Percentiles rank a stretch among this genome's conserved stretches.
phyloP scores from a whole-genome alignment of 2,329 filamentous ascomycete genomes.

The Lachnellula cervina region DNA sequence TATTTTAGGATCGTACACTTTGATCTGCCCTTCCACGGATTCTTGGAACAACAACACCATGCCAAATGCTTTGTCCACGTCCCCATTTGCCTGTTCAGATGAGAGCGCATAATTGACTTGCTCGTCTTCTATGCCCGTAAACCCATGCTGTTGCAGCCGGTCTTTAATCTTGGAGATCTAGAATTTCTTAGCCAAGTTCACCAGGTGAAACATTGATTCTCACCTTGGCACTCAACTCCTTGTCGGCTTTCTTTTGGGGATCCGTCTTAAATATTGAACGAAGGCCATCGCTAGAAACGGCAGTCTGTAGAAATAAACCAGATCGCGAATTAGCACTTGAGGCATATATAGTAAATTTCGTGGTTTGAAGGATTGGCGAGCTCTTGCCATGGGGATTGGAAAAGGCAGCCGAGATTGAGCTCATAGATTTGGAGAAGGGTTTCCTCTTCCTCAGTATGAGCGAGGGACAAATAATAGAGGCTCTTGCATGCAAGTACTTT shows the following conservation, averaged over 20 bases:
- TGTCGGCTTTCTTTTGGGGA: slow-evolving; percentile 49
- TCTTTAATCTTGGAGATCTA: slow-evolving; percentile 50
- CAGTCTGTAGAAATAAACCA: slow-evolving; percentile 36
- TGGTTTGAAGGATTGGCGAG: slow-evolving; percentile 15
- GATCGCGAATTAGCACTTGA: slow-evolving; percentile 24
- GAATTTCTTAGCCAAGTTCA: slow-evolving; percentile 5
- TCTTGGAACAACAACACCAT: slow-evolving; percentile 75
- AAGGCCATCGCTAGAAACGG: slow-evolving; percentile 52
- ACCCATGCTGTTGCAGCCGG: slow-evolving; percentile 47
- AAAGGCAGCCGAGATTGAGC: slow-evolving; percentile 22
- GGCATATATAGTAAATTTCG: slow-evolving; percentile 13
- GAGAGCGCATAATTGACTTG: slow-evolving; percentile 60
- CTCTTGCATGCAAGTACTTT: slow-evolving; percentile 13
- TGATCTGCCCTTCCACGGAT: slow-evolving; percentile 73
- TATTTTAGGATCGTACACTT: slow-evolving; percentile 66
- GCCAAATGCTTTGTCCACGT: slow-evolving; percentile 69
- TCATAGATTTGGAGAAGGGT: slow-evolving; percentile 11
- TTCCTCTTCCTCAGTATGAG: slow-evolving; percentile 16
- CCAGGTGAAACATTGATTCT: background rate
- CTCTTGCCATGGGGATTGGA: slow-evolving; percentile 18
- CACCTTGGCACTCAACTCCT: slow-evolving; percentile 46
- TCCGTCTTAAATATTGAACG: slow-evolving; percentile 62
- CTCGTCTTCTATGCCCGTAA: slow-evolving; percentile 50
- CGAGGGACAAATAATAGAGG: slow-evolving; percentile 5
- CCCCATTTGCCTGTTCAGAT: slow-evolving; percentile 60